Percentiles rank a stretch among this genome's conserved stretches.
phyloP scores from a whole-genome alignment of 768 basidiomycete species.

The Russula earlei region DNA sequence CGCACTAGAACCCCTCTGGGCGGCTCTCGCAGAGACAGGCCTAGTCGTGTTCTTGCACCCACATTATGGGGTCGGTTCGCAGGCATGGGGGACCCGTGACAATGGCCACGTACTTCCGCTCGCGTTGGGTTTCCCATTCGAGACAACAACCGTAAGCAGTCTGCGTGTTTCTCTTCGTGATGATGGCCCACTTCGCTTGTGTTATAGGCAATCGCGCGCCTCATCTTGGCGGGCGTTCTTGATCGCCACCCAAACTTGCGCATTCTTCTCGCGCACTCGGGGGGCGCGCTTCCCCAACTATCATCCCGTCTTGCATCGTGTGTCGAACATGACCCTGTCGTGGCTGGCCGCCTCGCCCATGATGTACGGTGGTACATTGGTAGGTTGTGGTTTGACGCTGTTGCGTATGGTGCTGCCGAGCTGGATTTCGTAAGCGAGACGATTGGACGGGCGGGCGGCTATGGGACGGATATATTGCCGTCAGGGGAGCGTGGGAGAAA shows the following conservation, averaged over 20 bases:
- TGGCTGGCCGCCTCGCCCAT: slow-evolving; percentile 62
- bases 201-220: slow-evolving; percentile 54
- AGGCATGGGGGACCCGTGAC: slow-evolving; percentile 62
- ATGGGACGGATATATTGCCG: slow-evolving; percentile 23
- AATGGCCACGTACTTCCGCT: slow-evolving; percentile 87
- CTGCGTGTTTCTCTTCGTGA: no score
- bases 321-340: slow-evolving; percentile 76
- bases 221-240: slow-evolving; percentile 73
- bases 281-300: slow-evolving; percentile 73
- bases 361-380: slow-evolving; percentile 82
- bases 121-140: slow-evolving; percentile 83
- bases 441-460: slow-evolving; percentile 49
- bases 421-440: slow-evolving; percentile 67
- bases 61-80: slow-evolving; percentile 73
- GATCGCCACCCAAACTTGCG: slow-evolving; percentile 71
- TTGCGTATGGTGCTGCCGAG: slow-evolving; percentile 84
- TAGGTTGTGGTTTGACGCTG: slow-evolving; percentile 73
- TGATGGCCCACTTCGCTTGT: neutral
- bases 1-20: slow-evolving; percentile 72
- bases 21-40: slow-evolving; percentile 55
- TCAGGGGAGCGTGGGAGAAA: slow-evolving; percentile 27
- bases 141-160: slow-evolving; percentile 69
- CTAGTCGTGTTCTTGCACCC: slow-evolving; percentile 81
- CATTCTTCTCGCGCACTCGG: slow-evolving; percentile 79
- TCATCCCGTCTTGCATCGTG: slow-evolving; percentile 82